Evolutionary conservation across 352 stramenopile genomes (phyloP), one percentile per base, ranked within the genome.

Genomic region (Phytophthora agathidicida): DNA sequence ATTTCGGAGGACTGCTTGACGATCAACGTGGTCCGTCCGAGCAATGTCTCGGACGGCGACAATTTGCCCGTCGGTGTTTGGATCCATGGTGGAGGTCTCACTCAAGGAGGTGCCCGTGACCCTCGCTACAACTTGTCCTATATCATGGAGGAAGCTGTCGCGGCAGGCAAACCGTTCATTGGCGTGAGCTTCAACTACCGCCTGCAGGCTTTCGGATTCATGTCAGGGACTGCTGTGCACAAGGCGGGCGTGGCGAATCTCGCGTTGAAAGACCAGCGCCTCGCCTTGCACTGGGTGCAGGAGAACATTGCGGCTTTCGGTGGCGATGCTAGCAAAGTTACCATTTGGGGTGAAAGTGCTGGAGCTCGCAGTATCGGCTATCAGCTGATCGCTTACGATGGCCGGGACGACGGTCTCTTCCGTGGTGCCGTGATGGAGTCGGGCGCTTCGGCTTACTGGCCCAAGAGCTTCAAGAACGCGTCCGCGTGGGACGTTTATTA

Each of bases 331-430:
- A 62, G 72, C 41, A 66, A 76, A n/a, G 86, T 97, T 26, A 96
- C 85, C 1, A 39, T 97, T 11, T 96, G 94, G 70, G 91, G 91
- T 5, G 87, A 97, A 60, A 92, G 75, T 42, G 87, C 88, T 1
- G 91, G 89, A 11, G 78, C 70, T 22, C 73, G 22, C 32, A 76
- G 55, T 64, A 55, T 74, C 19, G 60, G 53, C 9, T 60, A 71
- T 20, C 65, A 71, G 48, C 33, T 74, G 2, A 43, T 74, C 31
- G 65, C 65, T 3, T 68, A 68, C 39, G 65, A 60, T 13, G 65
- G 65, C 5, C 60, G 60, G 8, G 48, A 64, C 36, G 65, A 74
- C 26, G 49, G 55, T 0, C 60, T 74, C 1, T 74, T 71, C 37
- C 60, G 60, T 17, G 46, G 42, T 13, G 65, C 60, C 5, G 41